These are phyloP conservation scores for Diaporthe helianthi DNA, from an alignment of 2,329 filamentous ascomycete genomes.

Conservation along the genomic window DNA sequence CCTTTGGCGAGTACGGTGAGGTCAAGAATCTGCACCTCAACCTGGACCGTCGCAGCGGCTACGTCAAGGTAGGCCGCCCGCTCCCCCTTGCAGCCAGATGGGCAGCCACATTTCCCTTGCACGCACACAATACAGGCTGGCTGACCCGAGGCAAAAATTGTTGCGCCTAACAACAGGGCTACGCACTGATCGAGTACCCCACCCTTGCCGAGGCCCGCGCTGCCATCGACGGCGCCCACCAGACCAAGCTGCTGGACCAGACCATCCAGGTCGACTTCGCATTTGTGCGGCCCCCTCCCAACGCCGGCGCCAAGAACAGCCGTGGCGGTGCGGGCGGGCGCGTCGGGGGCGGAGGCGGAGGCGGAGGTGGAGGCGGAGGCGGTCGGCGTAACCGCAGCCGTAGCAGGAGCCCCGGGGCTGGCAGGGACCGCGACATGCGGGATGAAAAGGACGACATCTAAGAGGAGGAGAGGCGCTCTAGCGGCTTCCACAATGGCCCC, in stretches of 20 bases:
- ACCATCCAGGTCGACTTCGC: constrained; percentile 83
- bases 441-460: constrained; percentile 23
- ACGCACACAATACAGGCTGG: neutral
- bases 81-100: neutral
- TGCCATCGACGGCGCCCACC: constrained; percentile 82
- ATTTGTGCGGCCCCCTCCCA: constrained; percentile 80
- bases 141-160: constrained; percentile 13
- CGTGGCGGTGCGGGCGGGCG: constrained; percentile 46
- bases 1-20: constrained; percentile 84
- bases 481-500: neutral
- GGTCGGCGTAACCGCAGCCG: constrained; percentile 55
- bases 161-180: constrained; percentile 62
- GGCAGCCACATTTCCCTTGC: neutral
- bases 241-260: constrained; percentile 81
- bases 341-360: constrained; percentile 40
- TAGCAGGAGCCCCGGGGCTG: constrained; percentile 54
- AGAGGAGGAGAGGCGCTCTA: neutral
- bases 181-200: constrained; percentile 84
- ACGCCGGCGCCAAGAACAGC: constrained; percentile 51
- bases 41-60: constrained; percentile 81
- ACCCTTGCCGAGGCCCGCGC: constrained; percentile 80
- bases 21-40: constrained; percentile 89
- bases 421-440: constrained; percentile 33
- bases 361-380: constrained; percentile 49
- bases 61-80: constrained; percentile 73